A percentile compares a stretch with the other conserved stretches of the same genome.
phyloP scores from a whole-genome alignment of 2,329 filamentous ascomycete genomes.

The Capronia coronata region DNA sequence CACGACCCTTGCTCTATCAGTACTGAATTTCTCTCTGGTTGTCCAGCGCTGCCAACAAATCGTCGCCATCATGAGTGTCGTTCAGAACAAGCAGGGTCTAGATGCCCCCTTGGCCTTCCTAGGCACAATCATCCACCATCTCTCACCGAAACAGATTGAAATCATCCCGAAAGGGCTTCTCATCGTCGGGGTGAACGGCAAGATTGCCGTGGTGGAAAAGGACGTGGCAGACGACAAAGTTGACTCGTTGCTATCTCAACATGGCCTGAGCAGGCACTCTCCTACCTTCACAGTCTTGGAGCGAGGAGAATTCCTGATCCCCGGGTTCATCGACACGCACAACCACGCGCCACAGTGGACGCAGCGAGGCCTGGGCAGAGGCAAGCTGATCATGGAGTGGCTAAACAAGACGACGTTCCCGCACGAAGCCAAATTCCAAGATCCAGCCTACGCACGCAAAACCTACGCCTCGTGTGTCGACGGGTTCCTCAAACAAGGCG shows the following conservation, averaged over 20 bases:
- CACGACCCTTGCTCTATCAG: no score
- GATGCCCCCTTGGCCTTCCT: not conserved
- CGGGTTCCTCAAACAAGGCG: conserved; percentile 55
- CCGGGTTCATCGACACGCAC: conserved; percentile 60
- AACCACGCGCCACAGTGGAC: conserved; percentile 58
- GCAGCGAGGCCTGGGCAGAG: conserved; percentile 42
- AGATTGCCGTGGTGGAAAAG: not conserved
- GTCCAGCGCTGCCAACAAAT: no score
- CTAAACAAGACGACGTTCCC: conserved; percentile 59
- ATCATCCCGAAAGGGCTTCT: not conserved
- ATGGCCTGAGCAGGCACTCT: not conserved
- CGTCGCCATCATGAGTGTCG: no score
- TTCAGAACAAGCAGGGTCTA: not conserved
- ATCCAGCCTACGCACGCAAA: conserved; percentile 47
- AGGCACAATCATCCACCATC: not conserved
- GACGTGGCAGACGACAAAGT: not conserved
- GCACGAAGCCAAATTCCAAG: conserved; percentile 55
- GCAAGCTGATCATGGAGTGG: conserved; percentile 50
- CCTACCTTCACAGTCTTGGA: not conserved
- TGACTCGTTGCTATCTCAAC: not conserved
- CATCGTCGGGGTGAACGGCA: not conserved
- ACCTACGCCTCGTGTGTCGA: conserved; percentile 50
- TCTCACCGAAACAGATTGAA: not conserved
- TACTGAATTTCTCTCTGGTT: no score
- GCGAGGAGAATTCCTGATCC: conserved; percentile 45